A percentile compares a stretch with the other conserved stretches of the same genome.
These are phyloP conservation scores for Cladosporium oxysporum DNA, from an alignment of 2,329 filamentous ascomycete genomes.

Conservation along the genomic window DNA sequence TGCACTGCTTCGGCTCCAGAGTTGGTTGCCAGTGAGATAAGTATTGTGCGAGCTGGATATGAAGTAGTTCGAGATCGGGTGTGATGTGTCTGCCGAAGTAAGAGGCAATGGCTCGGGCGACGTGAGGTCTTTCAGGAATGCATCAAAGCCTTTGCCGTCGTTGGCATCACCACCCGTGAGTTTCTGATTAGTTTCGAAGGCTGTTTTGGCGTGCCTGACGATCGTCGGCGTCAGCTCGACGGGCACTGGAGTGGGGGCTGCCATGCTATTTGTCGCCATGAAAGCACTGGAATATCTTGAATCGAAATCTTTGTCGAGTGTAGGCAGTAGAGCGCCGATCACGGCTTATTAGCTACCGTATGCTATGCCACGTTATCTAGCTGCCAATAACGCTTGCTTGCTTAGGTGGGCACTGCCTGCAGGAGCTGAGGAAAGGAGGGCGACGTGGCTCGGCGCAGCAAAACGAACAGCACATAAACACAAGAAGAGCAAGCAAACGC, in stretches of 20 bases:
- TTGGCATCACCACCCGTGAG: neutral
- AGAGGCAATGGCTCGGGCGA: constrained; percentile 26
- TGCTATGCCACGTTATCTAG: neutral
- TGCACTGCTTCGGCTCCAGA: constrained; percentile 73
- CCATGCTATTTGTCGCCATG: neutral
- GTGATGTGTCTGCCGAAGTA: constrained; percentile 30
- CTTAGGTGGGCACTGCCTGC: constrained; percentile 11
- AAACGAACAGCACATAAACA: neutral
- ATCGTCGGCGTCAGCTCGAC: constrained; percentile 22
- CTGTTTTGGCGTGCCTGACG: constrained; percentile 29
- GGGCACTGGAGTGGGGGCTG: constrained; percentile 1
- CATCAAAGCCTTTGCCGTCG: constrained; percentile 36
- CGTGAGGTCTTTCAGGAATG: constrained; percentile 47
- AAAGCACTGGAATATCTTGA: neutral
- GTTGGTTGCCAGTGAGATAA: constrained; percentile 83
- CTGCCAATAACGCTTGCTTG: constrained; percentile 1
- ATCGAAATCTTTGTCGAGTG: neutral
- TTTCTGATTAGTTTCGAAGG: constrained; percentile 25
- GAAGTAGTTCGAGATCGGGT: constrained; percentile 82
- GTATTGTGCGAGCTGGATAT: constrained; percentile 96
- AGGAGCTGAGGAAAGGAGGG: constrained; percentile 14
- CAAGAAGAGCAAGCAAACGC: neutral
- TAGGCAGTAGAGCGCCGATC: neutral
- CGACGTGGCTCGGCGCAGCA: constrained; percentile 3
- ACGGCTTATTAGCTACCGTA: constrained; percentile 7